Evolutionary conservation across 208 protist species (phyloP), one percentile per base, ranked within the genome.

Genomic region (Leishmania major): DNA sequence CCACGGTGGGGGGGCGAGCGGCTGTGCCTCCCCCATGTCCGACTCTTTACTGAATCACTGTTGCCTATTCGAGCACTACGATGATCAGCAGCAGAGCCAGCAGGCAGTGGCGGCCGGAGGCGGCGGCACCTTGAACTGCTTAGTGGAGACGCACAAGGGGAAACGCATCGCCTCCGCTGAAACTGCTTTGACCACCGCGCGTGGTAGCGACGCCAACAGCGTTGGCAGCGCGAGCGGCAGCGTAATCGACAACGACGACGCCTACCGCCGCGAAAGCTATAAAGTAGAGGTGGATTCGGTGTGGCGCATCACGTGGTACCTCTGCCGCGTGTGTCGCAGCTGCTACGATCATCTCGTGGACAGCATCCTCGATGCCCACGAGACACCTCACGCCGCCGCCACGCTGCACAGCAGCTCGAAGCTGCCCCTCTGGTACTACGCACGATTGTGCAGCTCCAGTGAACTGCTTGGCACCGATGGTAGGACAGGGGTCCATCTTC

Each of bases 281-380:
- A 73, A 75, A 13, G 40, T 53, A 2, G 72, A 78, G 10, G 62
- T 86, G 35, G 82, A 86, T 67, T 25, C 25, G 31, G 62, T 19
- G n/a, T 78, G n/a, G 47, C 0, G 53, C 43, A 43, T 81, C 28
- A 79, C 72, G 59, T 86, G 82, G 82, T 86, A 86, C 37, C 78
- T 86, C 15, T 86, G 82, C 74, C 82, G 82, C 13, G 78, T 86
- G 31, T 86, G 82, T 75, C 25, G 59, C 25, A 49, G 17, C 53
- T 86, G 82, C 82, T 77, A 86, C 66, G 78, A 82, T 49, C 37
- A 22, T 25, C 49, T 86, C 40, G 10, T 74, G 40, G 62, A 78
- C 49, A 49, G 69, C 53, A 78, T 85, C 69, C 60, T 80, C n/a
- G 81, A 77, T 53, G 77, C 81, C 22, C n/a, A 85, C 77, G 77